Conservation (phyloP, 2,329 filamentous ascomycete genomes). For the Scedosporium dehoogii region DNA sequence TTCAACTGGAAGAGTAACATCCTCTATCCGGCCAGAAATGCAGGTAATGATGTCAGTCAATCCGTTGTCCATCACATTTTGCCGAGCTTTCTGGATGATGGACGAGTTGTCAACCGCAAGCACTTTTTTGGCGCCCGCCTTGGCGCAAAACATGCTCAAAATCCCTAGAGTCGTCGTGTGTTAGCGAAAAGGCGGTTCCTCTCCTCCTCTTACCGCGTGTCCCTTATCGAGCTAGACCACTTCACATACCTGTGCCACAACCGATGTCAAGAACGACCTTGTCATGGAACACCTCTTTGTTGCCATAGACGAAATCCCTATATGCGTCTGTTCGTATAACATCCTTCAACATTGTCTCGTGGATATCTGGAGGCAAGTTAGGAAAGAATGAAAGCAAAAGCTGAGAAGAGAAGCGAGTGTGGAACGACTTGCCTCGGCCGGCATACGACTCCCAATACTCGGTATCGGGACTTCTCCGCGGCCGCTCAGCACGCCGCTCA, state of each 20-base stretch:
- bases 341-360: conserved; percentile 94
- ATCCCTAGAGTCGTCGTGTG: conserved; percentile 45
- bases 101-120: conserved; percentile 87
- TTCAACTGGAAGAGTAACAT: conserved; percentile 65
- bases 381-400: neutral
- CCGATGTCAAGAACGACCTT: conserved; percentile 88
- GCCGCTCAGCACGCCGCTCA: conserved; percentile 8
- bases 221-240: conserved; percentile 12
- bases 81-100: conserved; percentile 77
- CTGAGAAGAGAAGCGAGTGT: neutral
- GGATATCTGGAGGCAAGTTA: conserved; percentile 56
- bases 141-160: conserved; percentile 87
- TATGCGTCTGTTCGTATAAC: conserved; percentile 81
- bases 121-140: conserved; percentile 76
- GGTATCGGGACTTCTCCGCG: conserved; percentile 26
- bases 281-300: conserved; percentile 76
- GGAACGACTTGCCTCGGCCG: conserved; percentile 39
- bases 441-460: conserved; percentile 55
- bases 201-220: too few species aligned
- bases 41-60: conserved; percentile 67
- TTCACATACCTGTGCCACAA: conserved; percentile 55
- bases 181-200: neutral
- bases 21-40: conserved; percentile 78
- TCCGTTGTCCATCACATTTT: conserved; percentile 75
- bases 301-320: conserved; percentile 87